These are phyloP conservation scores for Talaromyces sp. DNA, from an alignment of 2,329 filamentous ascomycete genomes.

Conservation along the genomic window DNA sequence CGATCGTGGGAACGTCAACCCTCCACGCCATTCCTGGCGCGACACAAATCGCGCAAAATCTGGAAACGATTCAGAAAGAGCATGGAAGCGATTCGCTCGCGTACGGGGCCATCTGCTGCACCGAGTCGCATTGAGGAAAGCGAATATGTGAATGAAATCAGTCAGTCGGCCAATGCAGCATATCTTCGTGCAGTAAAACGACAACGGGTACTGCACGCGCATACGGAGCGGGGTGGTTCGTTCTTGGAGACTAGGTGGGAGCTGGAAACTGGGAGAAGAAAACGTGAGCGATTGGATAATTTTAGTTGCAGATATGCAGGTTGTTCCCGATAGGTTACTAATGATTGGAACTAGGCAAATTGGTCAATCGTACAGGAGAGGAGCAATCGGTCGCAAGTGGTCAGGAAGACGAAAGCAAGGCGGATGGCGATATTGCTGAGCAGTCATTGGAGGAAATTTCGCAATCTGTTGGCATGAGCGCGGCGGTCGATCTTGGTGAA, in stretches of 20 bases:
- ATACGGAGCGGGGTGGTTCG: slow-evolving; percentile 28
- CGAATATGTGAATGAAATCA: slow-evolving; percentile 34
- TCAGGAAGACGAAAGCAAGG: slow-evolving; percentile 6
- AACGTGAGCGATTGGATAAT: slow-evolving; percentile 17
- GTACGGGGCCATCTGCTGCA: slow-evolving; percentile 18
- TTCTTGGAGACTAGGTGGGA: slow-evolving; percentile 44
- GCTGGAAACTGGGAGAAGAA: slow-evolving; percentile 26
- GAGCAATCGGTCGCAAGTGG: neutral
- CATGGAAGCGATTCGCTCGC: slow-evolving; percentile 30
- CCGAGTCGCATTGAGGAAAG: slow-evolving; percentile 21
- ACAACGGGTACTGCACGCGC: slow-evolving; percentile 26
- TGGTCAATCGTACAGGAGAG: slow-evolving; percentile 1
- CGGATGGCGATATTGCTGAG: neutral
- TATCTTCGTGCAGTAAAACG: slow-evolving; percentile 37
- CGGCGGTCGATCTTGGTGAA: slow-evolving; percentile 4
- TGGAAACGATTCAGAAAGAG: slow-evolving; percentile 44
- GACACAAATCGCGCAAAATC: slow-evolving; percentile 42
- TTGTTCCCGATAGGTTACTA: slow-evolving; percentile 18
- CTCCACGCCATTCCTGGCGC: slow-evolving; percentile 38
- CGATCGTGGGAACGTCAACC: slow-evolving; percentile 46
- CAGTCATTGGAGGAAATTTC: slow-evolving; percentile 13
- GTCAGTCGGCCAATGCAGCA: slow-evolving; percentile 26
- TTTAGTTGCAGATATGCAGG: neutral
- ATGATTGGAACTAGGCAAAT: slow-evolving; percentile 17
- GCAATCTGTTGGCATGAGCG: neutral